A percentile compares a stretch with the other conserved stretches of the same genome.
phyloP scores from a whole-genome alignment of 2,329 filamentous ascomycete genomes.

The Plectosphaerella plurivora region DNA sequence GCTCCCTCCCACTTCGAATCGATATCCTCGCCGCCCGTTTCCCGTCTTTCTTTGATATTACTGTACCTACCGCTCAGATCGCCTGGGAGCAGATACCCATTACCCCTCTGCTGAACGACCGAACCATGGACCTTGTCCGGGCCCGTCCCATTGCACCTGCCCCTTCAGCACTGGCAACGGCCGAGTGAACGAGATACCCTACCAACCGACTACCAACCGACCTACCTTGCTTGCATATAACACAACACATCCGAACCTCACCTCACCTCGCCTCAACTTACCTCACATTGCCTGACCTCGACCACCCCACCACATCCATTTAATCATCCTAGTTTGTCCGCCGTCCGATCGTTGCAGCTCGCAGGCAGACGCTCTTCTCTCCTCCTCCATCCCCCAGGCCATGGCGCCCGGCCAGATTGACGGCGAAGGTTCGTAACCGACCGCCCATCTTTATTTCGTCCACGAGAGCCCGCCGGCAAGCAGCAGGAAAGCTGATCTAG shows the following conservation, averaged over 20 bases:
- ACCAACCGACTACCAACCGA: too few species aligned
- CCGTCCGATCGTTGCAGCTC: neutral
- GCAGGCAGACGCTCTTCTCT: neutral
- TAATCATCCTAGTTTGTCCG: neutral
- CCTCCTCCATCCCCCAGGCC: neutral
- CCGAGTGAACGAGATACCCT: neutral
- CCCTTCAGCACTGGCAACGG: neutral
- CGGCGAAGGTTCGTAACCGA: conserved; percentile 3
- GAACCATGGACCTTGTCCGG: conserved; percentile 3
- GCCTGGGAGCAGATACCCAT: neutral
- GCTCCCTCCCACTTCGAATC: neutral
- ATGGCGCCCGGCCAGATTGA: conserved; percentile 3
- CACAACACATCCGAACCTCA: too few species aligned
- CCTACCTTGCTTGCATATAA: too few species aligned
- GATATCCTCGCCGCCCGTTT: neutral
- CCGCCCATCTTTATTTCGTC: neutral
- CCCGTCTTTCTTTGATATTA: neutral
- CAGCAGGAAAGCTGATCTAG: neutral
- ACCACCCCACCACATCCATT: too few species aligned
- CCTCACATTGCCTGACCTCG: too few species aligned
- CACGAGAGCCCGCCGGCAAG: neutral
- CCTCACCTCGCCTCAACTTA: too few species aligned
- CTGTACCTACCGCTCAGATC: neutral
- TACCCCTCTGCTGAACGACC: neutral
- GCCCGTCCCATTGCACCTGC: neutral